Evolutionary conservation across 352 stramenopile species (phyloP).

Genomic region (Globisporangium viniferum): DNA sequence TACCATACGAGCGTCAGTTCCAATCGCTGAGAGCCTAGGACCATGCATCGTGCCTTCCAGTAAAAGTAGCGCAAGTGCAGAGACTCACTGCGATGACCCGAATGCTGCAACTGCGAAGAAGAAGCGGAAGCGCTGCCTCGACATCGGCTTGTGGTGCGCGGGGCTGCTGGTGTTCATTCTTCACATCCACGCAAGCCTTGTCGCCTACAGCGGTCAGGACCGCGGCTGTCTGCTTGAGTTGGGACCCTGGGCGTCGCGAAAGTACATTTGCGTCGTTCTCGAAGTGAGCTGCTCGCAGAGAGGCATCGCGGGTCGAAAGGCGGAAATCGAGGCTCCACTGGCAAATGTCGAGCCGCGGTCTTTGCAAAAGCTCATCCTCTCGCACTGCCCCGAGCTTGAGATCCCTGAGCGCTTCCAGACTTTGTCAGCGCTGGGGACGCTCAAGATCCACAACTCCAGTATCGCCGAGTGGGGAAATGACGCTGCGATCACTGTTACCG

Average conservation of each 20-base stretch:
- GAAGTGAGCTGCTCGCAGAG: slow-evolving; percentile 13
- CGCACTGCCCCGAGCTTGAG: slow-evolving; percentile 3
- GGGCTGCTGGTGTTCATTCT: slow-evolving; percentile 10
- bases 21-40: too few species aligned
- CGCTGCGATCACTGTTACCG: slow-evolving; percentile 1
- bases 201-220: not conserved
- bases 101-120: too few species aligned
- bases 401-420: slow-evolving; percentile 4
- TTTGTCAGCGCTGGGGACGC: not conserved
- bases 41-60: too few species aligned
- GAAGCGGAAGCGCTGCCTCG: not conserved
- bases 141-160: not conserved
- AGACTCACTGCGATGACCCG: too few species aligned
- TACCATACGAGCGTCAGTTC: too few species aligned
- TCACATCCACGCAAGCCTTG: not conserved
- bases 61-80: too few species aligned
- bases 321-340: not conserved
- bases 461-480: slow-evolving; percentile 7
- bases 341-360: not conserved
- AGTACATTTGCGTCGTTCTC: slow-evolving; percentile 8
- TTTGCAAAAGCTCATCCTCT: slow-evolving; percentile 6
- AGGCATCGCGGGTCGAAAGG: not conserved
- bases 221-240: slow-evolving; percentile 8
- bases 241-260: slow-evolving; percentile 1
- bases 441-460: slow-evolving; percentile 15